Percentiles rank a stretch among this genome's conserved stretches.
These are phyloP conservation scores for Croton laevigatus DNA, from an alignment of 441 rosid species.

Conservation along the genomic window DNA sequence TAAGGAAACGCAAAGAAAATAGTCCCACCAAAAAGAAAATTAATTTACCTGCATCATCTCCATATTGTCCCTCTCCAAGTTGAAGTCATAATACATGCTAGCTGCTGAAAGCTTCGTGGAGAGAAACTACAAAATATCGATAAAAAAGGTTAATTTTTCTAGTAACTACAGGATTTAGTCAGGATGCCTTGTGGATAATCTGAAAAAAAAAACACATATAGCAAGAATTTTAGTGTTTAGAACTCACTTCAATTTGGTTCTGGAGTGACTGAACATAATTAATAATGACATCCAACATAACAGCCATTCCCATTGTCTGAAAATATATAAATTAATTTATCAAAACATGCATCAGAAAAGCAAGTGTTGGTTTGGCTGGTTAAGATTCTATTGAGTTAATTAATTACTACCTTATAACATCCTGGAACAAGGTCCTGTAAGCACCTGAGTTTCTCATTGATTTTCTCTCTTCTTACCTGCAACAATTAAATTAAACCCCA, in stretches of 20 bases:
- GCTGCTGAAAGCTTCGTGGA: conserved; percentile 74
- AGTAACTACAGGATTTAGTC: no score
- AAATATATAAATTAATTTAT: background rate
- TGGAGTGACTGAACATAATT: conserved; percentile 66
- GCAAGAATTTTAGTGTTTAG: background rate
- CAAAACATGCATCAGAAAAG: no score
- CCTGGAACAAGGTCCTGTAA: conserved; percentile 75
- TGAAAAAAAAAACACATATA: background rate
- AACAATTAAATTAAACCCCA: background rate
- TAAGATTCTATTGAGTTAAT: no score
- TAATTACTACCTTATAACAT: conserved; percentile 50
- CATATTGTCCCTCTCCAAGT: conserved; percentile 33
- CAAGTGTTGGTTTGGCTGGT: no score
- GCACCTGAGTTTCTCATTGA: conserved; percentile 60
- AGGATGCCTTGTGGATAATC: no score
- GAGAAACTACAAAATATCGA: conserved; percentile 37
- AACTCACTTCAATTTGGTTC: conserved; percentile 66
- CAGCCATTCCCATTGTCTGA: conserved; percentile 82
- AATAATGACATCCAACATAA: conserved; percentile 63
- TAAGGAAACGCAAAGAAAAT: background rate
- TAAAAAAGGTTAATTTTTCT: background rate
- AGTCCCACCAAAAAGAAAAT: background rate
- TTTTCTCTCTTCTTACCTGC: conserved; percentile 67
- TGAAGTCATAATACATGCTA: conserved; percentile 44
- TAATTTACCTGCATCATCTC: conserved; percentile 33